phyloP scores from a whole-genome alignment of 2,329 filamentous ascomycete genomes.

The Apiospora saccharicola region DNA sequence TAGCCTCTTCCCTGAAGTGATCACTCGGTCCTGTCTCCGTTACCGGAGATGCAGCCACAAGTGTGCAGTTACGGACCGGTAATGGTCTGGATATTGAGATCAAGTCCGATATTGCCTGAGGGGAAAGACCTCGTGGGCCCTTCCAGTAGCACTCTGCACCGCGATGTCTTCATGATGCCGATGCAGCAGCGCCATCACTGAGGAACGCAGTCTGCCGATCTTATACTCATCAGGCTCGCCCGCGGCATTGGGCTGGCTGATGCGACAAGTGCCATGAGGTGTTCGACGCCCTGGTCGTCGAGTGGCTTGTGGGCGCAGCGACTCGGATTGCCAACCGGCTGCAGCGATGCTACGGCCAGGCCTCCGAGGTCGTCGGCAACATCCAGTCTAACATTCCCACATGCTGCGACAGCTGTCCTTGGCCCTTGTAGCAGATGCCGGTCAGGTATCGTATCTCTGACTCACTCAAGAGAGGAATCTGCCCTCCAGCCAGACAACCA shows the following conservation, averaged over 20 bases:
- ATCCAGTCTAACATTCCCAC: slow-evolving; percentile 38
- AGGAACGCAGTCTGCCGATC: slow-evolving; percentile 41
- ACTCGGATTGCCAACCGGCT: slow-evolving; percentile 37
- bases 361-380: slow-evolving; percentile 40
- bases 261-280: slow-evolving; percentile 42
- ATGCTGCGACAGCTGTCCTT: slow-evolving; percentile 43
- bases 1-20: slow-evolving; percentile 33
- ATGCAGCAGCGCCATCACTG: slow-evolving; percentile 44
- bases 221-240: slow-evolving; percentile 45
- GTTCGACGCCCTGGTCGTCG: slow-evolving; percentile 42
- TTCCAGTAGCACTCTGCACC: slow-evolving; percentile 42
- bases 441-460: slow-evolving; percentile 45
- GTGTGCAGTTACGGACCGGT: slow-evolving; percentile 48
- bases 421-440: slow-evolving; percentile 45
- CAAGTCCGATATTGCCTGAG: slow-evolving; percentile 44
- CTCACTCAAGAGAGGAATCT: slow-evolving; percentile 41
- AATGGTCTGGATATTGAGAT: slow-evolving; percentile 47
- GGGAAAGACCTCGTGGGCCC: slow-evolving; percentile 46
- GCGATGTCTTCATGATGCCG: slow-evolving; percentile 46
- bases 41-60: slow-evolving; percentile 47
- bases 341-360: slow-evolving; percentile 42
- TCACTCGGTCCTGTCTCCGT: slow-evolving; percentile 45
- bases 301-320: slow-evolving; percentile 45
- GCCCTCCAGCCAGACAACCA: background rate
- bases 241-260: slow-evolving; percentile 44